phyloP scores from a whole-genome alignment of 116 monocot genomes.

The Iris pallida region DNA sequence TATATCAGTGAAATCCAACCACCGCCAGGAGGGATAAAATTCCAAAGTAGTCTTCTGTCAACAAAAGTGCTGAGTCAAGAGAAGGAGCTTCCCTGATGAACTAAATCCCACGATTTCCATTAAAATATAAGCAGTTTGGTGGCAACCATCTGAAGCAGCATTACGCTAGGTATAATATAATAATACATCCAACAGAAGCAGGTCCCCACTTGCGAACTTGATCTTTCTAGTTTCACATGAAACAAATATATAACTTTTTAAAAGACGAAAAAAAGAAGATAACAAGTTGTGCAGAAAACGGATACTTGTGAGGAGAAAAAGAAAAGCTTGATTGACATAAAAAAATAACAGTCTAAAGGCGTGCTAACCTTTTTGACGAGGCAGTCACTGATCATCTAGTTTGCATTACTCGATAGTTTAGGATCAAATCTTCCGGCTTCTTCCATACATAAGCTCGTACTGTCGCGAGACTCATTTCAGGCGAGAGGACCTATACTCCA shows the following conservation, averaged over 20 bases:
- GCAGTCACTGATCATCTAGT: constrained; percentile 27
- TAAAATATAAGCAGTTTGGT: too few species aligned
- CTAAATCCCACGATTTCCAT: too few species aligned
- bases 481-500: constrained; percentile 54
- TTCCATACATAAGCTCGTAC: constrained; percentile 92
- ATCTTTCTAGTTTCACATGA: constrained; percentile 2
- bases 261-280: background rate
- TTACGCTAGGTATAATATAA: constrained; percentile 4
- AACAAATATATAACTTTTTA: background rate
- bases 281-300: background rate
- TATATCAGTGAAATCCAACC: too few species aligned
- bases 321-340: background rate
- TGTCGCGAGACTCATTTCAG: constrained; percentile 92
- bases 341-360: background rate
- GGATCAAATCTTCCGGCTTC: constrained; percentile 90
- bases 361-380: background rate
- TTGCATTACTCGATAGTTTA: constrained; percentile 65
- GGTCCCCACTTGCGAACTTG: background rate
- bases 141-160: background rate
- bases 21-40: too few species aligned
- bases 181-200: constrained; percentile 7
- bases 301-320: background rate
- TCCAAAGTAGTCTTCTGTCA: too few species aligned
- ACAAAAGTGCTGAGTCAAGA: too few species aligned
- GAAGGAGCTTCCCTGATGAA: too few species aligned